Percentiles rank a stretch among this genome's conserved stretches.
Evolutionary conservation across 2,329 filamentous ascomycete genomes (phyloP).

Genomic region (Cladobotryum protrusum): DNA sequence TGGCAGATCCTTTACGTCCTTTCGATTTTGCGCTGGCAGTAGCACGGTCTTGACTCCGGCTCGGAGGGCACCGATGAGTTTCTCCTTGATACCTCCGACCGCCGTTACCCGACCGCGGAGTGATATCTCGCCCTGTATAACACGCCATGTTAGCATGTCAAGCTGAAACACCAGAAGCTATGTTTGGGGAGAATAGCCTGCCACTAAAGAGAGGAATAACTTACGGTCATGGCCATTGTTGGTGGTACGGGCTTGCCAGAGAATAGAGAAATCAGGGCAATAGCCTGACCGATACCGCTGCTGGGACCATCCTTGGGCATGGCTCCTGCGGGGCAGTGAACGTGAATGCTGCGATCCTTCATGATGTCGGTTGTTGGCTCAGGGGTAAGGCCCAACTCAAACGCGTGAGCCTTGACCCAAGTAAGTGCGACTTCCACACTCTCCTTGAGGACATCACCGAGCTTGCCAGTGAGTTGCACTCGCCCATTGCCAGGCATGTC

Average conservation of each 20-base stretch:
- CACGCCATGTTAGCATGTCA: constrained; percentile 20
- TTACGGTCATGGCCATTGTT: constrained; percentile 88
- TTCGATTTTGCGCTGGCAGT: constrained; percentile 79
- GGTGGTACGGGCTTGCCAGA: constrained; percentile 79
- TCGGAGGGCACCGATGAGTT: constrained; percentile 86
- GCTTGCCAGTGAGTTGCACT: constrained; percentile 91
- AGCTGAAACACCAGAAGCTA: constrained; percentile 16
- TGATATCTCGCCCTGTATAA: constrained; percentile 58
- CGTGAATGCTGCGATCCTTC: constrained; percentile 88
- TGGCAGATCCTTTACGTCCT: constrained; percentile 87
- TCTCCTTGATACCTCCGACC: constrained; percentile 97
- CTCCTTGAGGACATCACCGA: constrained; percentile 95
- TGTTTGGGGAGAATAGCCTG: background rate
- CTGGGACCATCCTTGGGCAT: constrained; percentile 88
- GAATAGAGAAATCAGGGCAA: constrained; percentile 88
- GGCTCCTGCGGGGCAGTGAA: constrained; percentile 90
- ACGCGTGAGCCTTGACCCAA: constrained; percentile 96
- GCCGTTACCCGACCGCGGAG: constrained; percentile 86
- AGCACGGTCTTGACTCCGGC: constrained; percentile 94
- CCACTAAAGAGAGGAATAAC: constrained; percentile 21
- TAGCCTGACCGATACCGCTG: constrained; percentile 88
- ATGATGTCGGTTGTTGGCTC: constrained; percentile 87
- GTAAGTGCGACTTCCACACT: constrained; percentile 91
- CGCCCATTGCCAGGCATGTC: constrained; percentile 92
- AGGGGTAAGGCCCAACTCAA: constrained; percentile 75